Conservation (phyloP, 345 rosid species). For the Eutrema yunnanense region DNA sequence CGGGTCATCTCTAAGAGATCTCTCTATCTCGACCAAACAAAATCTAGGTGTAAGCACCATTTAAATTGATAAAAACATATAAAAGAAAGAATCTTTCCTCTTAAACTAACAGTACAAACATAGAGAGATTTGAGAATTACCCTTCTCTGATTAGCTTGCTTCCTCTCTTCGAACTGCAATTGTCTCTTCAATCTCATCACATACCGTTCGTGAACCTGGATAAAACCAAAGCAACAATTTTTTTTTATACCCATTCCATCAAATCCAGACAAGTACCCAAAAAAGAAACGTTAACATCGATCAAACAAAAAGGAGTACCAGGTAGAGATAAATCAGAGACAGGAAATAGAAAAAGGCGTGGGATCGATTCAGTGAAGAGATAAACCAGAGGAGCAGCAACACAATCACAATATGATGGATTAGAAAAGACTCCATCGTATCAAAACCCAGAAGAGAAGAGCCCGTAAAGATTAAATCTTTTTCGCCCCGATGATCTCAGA, state of each 20-base stretch:
- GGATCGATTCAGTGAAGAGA: constrained; percentile 47
- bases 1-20: neutral
- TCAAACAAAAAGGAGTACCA: constrained; percentile 39
- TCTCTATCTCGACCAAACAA: neutral
- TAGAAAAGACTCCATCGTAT: constrained; percentile 44
- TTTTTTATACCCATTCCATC: neutral
- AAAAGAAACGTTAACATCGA: neutral
- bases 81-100: constrained; percentile 3
- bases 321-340: constrained; percentile 65
- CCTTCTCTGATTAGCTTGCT: constrained; percentile 71
- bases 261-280: neutral
- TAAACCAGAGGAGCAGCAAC: constrained; percentile 57
- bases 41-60: neutral
- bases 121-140: constrained; percentile 28
- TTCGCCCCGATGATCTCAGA: neutral
- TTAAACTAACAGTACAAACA: neutral
- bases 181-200: constrained; percentile 58
- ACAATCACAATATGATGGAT: constrained; percentile 77
- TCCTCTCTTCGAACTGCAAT: constrained; percentile 63
- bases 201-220: constrained; percentile 73
- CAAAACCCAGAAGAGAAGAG: constrained; percentile 12
- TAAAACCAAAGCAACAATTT: neutral
- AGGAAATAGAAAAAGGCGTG: constrained; percentile 47
- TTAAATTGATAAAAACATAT: neutral
- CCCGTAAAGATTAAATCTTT: neutral